A percentile compares a stretch with the other conserved stretches of the same genome.
phyloP scores from a whole-genome alignment of 768 basidiomycete genomes.

The Pleurotus giganteus region DNA sequence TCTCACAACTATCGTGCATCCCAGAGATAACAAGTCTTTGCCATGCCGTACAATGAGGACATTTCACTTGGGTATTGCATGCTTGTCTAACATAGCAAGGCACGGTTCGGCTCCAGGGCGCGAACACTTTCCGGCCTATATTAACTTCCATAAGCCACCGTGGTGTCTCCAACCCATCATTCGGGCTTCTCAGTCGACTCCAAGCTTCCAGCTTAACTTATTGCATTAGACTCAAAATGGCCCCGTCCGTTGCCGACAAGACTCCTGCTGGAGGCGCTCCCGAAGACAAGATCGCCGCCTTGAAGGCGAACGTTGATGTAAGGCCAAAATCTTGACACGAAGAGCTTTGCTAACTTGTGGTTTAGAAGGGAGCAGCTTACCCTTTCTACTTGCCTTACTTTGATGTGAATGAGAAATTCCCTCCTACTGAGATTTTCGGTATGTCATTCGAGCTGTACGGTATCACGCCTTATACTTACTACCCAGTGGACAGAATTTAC shows the following conservation, averaged over 20 bases:
- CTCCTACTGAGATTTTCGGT: constrained; percentile 48
- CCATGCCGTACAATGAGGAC: neutral
- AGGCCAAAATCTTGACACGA: neutral
- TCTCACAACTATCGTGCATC: neutral
- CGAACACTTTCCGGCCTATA: neutral
- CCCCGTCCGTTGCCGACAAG: constrained; percentile 8
- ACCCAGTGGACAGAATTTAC: constrained; percentile 29
- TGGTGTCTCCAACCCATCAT: neutral
- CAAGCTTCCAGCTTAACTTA: neutral
- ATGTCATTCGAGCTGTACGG: constrained; percentile 9
- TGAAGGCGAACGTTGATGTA: neutral
- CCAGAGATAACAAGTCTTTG: neutral
- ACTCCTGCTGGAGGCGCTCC: neutral
- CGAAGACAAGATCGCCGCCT: neutral
- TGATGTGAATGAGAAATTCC: constrained; percentile 47
- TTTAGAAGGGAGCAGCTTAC: constrained; percentile 40
- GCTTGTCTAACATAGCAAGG: neutral
- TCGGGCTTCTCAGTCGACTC: neutral
- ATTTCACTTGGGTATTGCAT: constrained; percentile 7
- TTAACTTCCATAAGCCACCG: neutral
- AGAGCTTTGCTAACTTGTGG: neutral
- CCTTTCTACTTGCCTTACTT: constrained; percentile 49
- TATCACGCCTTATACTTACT: neutral
- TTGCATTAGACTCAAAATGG: neutral
- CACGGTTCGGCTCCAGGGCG: neutral